phyloP scores from a whole-genome alignment of 129 eudicot species.

The Centaurea solstitialis region DNA sequence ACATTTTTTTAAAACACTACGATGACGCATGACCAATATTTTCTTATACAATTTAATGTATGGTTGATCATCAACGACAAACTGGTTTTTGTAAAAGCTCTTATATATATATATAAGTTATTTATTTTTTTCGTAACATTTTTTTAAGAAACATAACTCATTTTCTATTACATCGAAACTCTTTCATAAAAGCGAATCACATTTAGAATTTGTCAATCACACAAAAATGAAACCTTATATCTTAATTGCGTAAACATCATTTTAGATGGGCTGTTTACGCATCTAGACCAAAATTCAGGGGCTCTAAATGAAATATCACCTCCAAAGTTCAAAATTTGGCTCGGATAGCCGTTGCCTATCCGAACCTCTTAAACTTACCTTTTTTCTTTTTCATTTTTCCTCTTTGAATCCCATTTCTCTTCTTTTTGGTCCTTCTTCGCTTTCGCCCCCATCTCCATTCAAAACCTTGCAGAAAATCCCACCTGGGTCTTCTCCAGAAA shows the following conservation, averaged over 20 bases:
- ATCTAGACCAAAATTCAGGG: background rate
- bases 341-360: constrained; percentile 47
- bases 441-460: constrained; percentile 13
- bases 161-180: no score
- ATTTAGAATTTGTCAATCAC: background rate
- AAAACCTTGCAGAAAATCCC: constrained; percentile 11
- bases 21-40: background rate
- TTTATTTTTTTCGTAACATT: no score
- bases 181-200: background rate
- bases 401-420: constrained; percentile 12
- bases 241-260: background rate
- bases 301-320: background rate
- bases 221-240: background rate
- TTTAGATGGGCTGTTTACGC: background rate
- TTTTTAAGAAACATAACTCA: no score
- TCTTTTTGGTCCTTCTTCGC: constrained; percentile 11
- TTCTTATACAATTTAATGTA: background rate
- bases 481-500: constrained; percentile 7
- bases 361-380: constrained; percentile 30
- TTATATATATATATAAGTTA: no score
- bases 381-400: background rate
- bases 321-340: constrained; percentile 11
- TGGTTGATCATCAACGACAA: background rate
- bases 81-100: background rate
- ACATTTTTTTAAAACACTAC: no score